These are phyloP conservation scores for Melaleuca quinquenervia DNA, from an alignment of 345 rosid species.

Conservation along the genomic window DNA sequence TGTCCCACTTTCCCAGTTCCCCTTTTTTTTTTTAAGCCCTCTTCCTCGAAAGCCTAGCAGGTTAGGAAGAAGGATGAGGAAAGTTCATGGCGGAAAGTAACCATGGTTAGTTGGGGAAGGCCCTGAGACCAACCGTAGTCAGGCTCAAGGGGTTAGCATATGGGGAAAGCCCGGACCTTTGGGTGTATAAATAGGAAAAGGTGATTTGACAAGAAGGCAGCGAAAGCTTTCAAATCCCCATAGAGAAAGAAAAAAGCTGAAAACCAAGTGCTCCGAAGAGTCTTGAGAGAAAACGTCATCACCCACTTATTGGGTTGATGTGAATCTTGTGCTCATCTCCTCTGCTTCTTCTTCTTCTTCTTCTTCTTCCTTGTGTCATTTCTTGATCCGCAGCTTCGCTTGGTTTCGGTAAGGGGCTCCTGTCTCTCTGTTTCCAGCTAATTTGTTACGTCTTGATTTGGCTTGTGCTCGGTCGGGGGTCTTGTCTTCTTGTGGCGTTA, in stretches of 20 bases:
- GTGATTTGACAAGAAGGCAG: neutral
- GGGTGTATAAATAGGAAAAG: neutral
- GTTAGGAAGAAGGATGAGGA: neutral
- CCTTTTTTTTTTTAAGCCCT: neutral
- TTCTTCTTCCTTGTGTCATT: neutral
- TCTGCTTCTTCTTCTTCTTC: neutral
- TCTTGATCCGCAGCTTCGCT: neutral
- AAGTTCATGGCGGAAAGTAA: neutral
- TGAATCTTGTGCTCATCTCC: neutral
- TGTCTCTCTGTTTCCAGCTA: neutral
- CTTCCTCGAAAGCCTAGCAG: neutral
- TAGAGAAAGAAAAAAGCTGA: neutral
- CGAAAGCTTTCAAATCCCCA: neutral
- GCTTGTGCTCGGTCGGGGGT: neutral
- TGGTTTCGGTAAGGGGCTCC: neutral
- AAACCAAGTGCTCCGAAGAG: neutral
- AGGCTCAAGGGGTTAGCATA: neutral
- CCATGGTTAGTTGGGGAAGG: neutral
- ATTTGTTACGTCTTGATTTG: neutral
- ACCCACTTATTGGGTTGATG: neutral
- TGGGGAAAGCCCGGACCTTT: neutral
- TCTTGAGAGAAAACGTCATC: neutral
- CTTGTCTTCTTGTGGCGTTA: neutral
- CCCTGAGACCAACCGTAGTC: neutral
- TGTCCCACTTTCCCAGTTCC: neutral